Evolutionary conservation across 495 filamentous ascomycete genomes (phyloP), one percentile per base, ranked within the genome.

Genomic region (Durotheca rogersii): DNA sequence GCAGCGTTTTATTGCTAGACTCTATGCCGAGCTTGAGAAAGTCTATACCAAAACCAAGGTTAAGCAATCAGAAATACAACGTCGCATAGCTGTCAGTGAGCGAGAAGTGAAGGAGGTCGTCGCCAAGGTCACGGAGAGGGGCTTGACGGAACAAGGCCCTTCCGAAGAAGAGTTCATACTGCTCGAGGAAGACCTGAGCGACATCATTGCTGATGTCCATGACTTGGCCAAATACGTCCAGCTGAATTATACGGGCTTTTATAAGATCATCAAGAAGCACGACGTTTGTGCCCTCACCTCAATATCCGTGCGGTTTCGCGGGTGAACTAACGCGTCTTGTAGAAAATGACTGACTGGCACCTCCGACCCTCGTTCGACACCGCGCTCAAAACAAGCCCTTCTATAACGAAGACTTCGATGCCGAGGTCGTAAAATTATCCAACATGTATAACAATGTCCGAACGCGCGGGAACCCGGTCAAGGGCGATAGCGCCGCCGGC

Each of bases 221-320:
- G 93, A 99, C 67, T 74, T 99, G 60, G 94, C 94, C 61, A 97
- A 97, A 71, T 99, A 96, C 60, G 94, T 93, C 4, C 91, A 96
- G 71, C 72, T 99, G 65, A 99, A 99, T 69, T 99, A 99, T 62
- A 96, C 92, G 0, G 93, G 94, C 0, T 99, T 99, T 63, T 94
- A 96, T 76, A 99, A 99, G 76, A 99, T 99, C 60, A 96, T 99
- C 66, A 99, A 99, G 76, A 99, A 99, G 74, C 93, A 99, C 68
- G 93, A 99, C 77, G 89, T 93, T 71, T 43, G 87, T 80, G 31
- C 4, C 15, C 47, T 15, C 34, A 16, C 18, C 20, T 25, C 6
- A 11, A 16, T 10, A 16, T 45, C 20, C 17, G 47, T 20, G 19
- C n/a, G 29, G 3, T 14, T 15, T 14, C 21, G 3, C 6, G 21